phyloP scores from a whole-genome alignment of 768 basidiomycete genomes.

The Rhizopogon vinicolor region DNA sequence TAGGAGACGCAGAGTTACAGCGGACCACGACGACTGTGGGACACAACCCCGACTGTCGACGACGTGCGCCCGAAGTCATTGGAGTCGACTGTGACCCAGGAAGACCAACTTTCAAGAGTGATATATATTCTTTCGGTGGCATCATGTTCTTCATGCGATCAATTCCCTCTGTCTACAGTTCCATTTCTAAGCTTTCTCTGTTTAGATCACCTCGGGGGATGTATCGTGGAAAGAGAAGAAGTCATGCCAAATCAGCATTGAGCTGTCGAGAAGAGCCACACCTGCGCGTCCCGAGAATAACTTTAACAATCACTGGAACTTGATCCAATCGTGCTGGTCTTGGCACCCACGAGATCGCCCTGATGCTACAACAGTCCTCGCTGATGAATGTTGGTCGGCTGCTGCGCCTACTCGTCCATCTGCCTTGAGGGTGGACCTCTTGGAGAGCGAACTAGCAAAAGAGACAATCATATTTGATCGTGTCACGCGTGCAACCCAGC shows the following conservation, averaged over 20 bases:
- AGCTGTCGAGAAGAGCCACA: neutral
- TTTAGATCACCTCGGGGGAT: neutral
- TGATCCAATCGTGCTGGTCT: neutral
- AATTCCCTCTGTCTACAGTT: neutral
- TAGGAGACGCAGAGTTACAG: conserved; percentile 24
- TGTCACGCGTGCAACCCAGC: no score
- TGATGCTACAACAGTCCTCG: no score
- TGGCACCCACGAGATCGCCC: neutral
- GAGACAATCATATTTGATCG: no score
- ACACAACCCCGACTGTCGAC: conserved; percentile 32
- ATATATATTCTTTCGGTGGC: conserved; percentile 35
- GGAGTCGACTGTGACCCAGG: conserved; percentile 17
- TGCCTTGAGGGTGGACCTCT: no score
- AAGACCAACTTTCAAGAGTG: conserved; percentile 19
- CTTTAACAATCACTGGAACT: neutral
- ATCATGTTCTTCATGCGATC: conserved; percentile 11
- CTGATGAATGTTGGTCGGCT: no score
- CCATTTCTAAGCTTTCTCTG: neutral
- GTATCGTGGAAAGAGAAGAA: neutral
- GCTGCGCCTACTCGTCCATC: no score
- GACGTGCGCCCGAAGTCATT: conserved; percentile 36
- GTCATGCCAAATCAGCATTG: neutral
- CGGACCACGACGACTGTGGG: conserved; percentile 22
- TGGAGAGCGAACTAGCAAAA: no score
- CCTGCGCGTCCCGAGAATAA: neutral